These are phyloP conservation scores for Saccharum officinarum DNA, from an alignment of 176 grass and related monocot species.

Conservation along the genomic window DNA sequence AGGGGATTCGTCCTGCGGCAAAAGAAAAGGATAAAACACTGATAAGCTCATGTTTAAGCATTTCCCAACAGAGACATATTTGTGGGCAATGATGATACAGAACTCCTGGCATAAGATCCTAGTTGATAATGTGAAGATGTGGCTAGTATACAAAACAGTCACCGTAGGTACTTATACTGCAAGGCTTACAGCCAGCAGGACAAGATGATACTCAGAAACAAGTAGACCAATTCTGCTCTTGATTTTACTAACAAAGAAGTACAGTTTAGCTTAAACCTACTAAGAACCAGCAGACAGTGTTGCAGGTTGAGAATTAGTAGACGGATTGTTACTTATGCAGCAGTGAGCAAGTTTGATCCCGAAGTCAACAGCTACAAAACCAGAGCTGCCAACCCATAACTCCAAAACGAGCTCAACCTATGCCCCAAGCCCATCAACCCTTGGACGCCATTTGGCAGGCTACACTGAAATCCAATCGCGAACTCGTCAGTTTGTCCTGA, in stretches of 20 bases:
- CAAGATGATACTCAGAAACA: background rate
- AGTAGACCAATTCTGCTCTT: background rate
- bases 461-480: background rate
- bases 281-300: background rate
- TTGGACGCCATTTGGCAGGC: slow-evolving; percentile 15
- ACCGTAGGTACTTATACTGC: background rate
- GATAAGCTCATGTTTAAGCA: background rate
- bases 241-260: background rate
- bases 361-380: slow-evolving; percentile 10
- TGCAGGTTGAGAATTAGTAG: background rate
- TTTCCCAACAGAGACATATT: background rate
- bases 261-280: background rate
- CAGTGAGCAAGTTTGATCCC: background rate
- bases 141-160: background rate
- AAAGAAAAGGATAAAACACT: background rate
- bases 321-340: background rate
- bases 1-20: slow-evolving; percentile 78
- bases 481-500: background rate
- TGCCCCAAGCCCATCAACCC: background rate
- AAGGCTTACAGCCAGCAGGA: background rate
- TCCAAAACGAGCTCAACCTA: background rate
- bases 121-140: background rate
- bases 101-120: background rate
- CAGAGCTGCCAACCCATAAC: background rate
- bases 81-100: background rate